A percentile compares a stretch with the other conserved stretches of the same genome.
These are phyloP conservation scores for Alloascoidea hylecoeti DNA, from an alignment of 805 yeast genomes.

Conservation along the genomic window DNA sequence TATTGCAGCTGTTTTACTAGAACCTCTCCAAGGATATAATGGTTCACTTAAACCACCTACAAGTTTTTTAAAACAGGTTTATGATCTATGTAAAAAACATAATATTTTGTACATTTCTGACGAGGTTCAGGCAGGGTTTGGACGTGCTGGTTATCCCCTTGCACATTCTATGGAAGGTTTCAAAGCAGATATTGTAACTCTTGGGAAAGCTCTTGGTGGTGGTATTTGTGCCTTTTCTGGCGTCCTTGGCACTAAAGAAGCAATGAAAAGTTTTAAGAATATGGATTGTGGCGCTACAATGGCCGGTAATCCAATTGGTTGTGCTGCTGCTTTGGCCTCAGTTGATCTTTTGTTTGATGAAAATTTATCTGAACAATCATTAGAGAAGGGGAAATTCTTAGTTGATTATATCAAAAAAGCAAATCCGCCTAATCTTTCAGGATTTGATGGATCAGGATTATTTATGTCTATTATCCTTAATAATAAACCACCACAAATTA, in stretches of 20 bases:
- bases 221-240: slow-evolving; percentile 91
- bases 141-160: slow-evolving; percentile 89
- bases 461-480: too few species aligned
- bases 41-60: slow-evolving; percentile 91
- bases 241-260: slow-evolving; percentile 80
- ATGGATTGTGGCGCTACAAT: slow-evolving; percentile 97
- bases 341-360: slow-evolving; percentile 82
- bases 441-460: too few species aligned
- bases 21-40: slow-evolving; percentile 97
- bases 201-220: slow-evolving; percentile 93
- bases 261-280: slow-evolving; percentile 81
- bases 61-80: slow-evolving; percentile 64
- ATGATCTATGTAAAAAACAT: slow-evolving; percentile 55
- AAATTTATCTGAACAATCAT: slow-evolving; percentile 65
- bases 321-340: slow-evolving; percentile 88
- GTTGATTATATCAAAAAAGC: too few species aligned
- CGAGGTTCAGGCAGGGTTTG: slow-evolving; percentile 96
- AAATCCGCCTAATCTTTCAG: too few species aligned
- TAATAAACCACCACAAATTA: too few species aligned
- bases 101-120: slow-evolving; percentile 87
- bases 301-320: slow-evolving; percentile 95
- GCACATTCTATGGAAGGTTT: slow-evolving; percentile 79
- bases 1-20: slow-evolving; percentile 82
- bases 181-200: slow-evolving; percentile 77
- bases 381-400: slow-evolving; percentile 29